Conservation (phyloP, 805 yeast species). For the Schizosaccharomyces osmophilus region DNA sequence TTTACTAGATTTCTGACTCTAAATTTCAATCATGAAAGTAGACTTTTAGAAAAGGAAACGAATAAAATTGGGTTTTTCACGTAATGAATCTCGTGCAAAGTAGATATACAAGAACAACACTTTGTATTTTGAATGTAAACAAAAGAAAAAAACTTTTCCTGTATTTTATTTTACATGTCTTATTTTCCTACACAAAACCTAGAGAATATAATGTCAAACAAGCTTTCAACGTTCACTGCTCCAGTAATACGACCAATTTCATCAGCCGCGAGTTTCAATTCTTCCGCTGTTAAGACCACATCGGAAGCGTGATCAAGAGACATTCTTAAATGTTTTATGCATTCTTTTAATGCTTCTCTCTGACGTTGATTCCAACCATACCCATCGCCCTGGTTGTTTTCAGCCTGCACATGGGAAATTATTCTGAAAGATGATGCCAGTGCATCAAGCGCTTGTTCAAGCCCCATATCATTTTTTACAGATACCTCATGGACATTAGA, state of each 20-base stretch:
- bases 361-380: not conserved
- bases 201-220: conserved; percentile 72
- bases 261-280: conserved; percentile 44
- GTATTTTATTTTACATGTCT: not conserved
- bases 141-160: no score
- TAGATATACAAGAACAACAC: no score
- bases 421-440: not conserved
- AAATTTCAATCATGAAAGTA: no score
- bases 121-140: no score
- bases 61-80: no score
- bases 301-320: conserved; percentile 18
- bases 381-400: not conserved
- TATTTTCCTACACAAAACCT: conserved; percentile 85
- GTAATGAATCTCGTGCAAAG: no score
- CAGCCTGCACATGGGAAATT: not conserved
- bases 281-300: conserved; percentile 58
- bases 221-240: conserved; percentile 69
- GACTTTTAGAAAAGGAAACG: no score
- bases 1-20: no score
- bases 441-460: not conserved
- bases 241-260: conserved; percentile 84
- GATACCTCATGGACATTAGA: not conserved
- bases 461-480: not conserved
- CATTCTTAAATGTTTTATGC: not conserved
- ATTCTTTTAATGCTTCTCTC: not conserved